These are phyloP conservation scores for Mallotus japonicus DNA, from an alignment of 441 rosid genomes.

Conservation along the genomic window DNA sequence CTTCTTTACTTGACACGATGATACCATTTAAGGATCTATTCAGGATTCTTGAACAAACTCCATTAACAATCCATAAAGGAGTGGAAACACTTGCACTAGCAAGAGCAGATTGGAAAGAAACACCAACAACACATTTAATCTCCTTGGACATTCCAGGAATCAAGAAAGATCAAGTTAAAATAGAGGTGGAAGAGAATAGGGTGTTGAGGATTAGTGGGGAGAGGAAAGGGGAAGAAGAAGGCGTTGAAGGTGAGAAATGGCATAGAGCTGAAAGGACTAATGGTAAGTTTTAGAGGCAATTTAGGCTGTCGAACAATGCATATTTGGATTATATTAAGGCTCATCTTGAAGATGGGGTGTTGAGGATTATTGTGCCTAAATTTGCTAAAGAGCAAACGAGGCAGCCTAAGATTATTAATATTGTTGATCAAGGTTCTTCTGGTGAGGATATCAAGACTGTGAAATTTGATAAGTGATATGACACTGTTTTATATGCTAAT, in stretches of 20 bases:
- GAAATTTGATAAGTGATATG: conserved; percentile 25
- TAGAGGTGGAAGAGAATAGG: conserved; percentile 51
- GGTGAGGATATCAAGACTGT: conserved; percentile 34
- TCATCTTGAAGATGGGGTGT: conserved; percentile 45
- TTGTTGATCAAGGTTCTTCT: conserved; percentile 26
- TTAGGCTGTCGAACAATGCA: conserved; percentile 45
- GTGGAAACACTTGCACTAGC: conserved; percentile 31
- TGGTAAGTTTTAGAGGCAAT: conserved; percentile 59
- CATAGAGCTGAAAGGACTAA: conserved; percentile 44
- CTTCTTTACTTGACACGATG: conserved; percentile 32
- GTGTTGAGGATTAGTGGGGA: conserved; percentile 50
- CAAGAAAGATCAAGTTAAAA: conserved; percentile 50
- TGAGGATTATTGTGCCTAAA: conserved; percentile 43
- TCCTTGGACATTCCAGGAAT: conserved; percentile 49
- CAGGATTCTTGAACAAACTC: conserved; percentile 39
- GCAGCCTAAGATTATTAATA: conserved; percentile 42
- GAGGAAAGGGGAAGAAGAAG: conserved; percentile 37
- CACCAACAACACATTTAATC: conserved; percentile 32
- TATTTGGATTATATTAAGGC: conserved; percentile 46
- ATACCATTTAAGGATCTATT: conserved; percentile 39
- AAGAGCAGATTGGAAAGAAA: conserved; percentile 53
- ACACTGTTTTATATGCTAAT: too few species aligned
- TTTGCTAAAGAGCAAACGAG: conserved; percentile 39
- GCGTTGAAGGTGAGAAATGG: conserved; percentile 44
- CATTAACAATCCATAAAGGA: conserved; percentile 35